These are phyloP conservation scores for Eucommia ulmoides DNA, from an alignment of 257 asterid genomes.

Conservation along the genomic window DNA sequence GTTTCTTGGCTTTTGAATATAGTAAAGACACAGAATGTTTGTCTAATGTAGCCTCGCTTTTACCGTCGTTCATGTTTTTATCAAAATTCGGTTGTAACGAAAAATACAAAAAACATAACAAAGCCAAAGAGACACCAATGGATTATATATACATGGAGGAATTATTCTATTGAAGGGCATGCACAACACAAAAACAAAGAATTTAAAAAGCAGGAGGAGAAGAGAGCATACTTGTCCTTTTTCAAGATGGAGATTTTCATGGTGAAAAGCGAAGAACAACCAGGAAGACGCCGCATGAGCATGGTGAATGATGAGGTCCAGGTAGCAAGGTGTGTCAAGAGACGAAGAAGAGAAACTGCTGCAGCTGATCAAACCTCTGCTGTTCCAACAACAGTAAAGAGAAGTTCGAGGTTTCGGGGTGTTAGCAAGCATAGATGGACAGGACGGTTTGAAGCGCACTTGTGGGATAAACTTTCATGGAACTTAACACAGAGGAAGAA, in stretches of 20 bases:
- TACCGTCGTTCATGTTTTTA: too few species aligned
- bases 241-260: conserved; percentile 18
- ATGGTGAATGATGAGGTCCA: conserved; percentile 10
- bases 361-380: conserved; percentile 15
- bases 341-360: conserved; percentile 36
- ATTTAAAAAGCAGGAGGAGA: neutral
- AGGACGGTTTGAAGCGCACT: conserved; percentile 6
- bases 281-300: conserved; percentile 13
- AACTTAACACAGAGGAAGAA: conserved; percentile 1
- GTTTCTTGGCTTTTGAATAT: too few species aligned
- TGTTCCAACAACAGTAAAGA: conserved; percentile 40
- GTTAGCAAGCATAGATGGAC: conserved; percentile 49
- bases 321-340: conserved; percentile 19
- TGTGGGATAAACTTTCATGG: conserved; percentile 4
- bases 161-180: neutral
- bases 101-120: too few species aligned
- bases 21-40: too few species aligned
- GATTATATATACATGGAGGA: neutral
- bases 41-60: too few species aligned
- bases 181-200: conserved; percentile 1
- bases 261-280: conserved; percentile 31
- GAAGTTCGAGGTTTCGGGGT: conserved; percentile 68
- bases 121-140: too few species aligned
- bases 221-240: too few species aligned
- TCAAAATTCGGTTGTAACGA: too few species aligned